Conservation (phyloP, 768 basidiomycete species). For the Dendrothele bispora region DNA sequence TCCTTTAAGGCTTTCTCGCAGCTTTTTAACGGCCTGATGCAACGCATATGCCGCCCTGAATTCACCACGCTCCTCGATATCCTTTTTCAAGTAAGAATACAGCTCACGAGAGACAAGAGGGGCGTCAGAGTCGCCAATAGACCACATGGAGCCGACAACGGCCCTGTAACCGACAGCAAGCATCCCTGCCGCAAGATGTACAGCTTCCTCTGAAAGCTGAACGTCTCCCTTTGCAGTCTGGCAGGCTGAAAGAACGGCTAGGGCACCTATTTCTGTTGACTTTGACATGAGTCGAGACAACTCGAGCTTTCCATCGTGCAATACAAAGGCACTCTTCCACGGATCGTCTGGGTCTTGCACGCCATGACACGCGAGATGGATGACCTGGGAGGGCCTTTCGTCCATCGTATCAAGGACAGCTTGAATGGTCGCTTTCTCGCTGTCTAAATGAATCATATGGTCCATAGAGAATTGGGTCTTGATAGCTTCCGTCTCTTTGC, state of each 20-base stretch:
- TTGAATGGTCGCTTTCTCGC: too few relatives aligned
- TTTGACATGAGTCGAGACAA: slow-evolving; percentile 11
- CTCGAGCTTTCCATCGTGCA: slow-evolving; percentile 19
- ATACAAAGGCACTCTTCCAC: slow-evolving; percentile 24
- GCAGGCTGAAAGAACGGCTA: slow-evolving; percentile 34
- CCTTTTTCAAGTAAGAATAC: slow-evolving; percentile 11
- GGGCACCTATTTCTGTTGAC: neutral
- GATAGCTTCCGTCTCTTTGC: too few relatives aligned
- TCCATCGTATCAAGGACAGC: too few relatives aligned
- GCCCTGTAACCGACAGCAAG: slow-evolving; percentile 25
- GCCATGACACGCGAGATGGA: slow-evolving; percentile 26
- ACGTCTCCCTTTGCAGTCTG: slow-evolving; percentile 23
- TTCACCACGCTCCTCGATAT: neutral
- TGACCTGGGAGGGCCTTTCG: too few relatives aligned
- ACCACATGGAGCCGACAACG: slow-evolving; percentile 33
- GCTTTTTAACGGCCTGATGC: neutral
- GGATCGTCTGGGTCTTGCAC: slow-evolving; percentile 21
- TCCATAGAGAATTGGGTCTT: too few relatives aligned
- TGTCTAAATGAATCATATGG: too few relatives aligned
- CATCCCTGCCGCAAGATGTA: slow-evolving; percentile 32
- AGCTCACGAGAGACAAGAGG: slow-evolving; percentile 20
- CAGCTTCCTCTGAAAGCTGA: slow-evolving; percentile 21
- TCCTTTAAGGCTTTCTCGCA: neutral
- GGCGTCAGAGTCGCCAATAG: slow-evolving; percentile 24
- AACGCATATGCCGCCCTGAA: neutral